Evolutionary conservation across 2,329 filamentous ascomycete genomes (phyloP).

Genomic region (Endocalyx cinctus): DNA sequence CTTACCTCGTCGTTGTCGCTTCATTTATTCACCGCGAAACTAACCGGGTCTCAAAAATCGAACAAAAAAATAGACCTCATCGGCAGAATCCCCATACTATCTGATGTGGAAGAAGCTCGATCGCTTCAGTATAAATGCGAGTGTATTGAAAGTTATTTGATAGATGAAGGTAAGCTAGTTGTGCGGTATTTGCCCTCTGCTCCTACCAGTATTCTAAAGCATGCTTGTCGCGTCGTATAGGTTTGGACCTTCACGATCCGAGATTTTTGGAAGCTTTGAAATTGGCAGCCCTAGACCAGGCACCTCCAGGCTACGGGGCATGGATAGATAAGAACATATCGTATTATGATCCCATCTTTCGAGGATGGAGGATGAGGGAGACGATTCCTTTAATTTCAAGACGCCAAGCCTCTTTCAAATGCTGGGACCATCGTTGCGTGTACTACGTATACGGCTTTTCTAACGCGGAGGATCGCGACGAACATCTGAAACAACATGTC

Average conservation of each 20-base stretch:
- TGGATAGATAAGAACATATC: slow-evolving; percentile 52
- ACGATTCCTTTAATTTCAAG: slow-evolving; percentile 31
- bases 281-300: slow-evolving; percentile 31
- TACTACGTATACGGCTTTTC: slow-evolving; percentile 56
- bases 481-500: slow-evolving; percentile 45
- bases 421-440: slow-evolving; percentile 49
- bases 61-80: too few species aligned
- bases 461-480: slow-evolving; percentile 45
- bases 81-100: slow-evolving; percentile 42
- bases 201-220: too few species aligned
- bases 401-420: slow-evolving; percentile 44
- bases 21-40: slow-evolving; percentile 6
- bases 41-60: slow-evolving; percentile 20
- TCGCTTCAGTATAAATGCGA: slow-evolving; percentile 55
- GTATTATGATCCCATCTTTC: slow-evolving; percentile 43
- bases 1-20: slow-evolving; percentile 1
- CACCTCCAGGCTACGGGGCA: slow-evolving; percentile 42
- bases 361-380: slow-evolving; percentile 34
- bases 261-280: slow-evolving; percentile 35
- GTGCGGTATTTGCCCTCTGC: too few species aligned
- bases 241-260: slow-evolving; percentile 38
- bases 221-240: too few species aligned
- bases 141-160: slow-evolving; percentile 49
- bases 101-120: slow-evolving; percentile 53
- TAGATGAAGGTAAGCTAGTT: slow-evolving; percentile 43